Conservation (phyloP, 202 grass and related monocot genomes). For the Eragrostis tef region DNA sequence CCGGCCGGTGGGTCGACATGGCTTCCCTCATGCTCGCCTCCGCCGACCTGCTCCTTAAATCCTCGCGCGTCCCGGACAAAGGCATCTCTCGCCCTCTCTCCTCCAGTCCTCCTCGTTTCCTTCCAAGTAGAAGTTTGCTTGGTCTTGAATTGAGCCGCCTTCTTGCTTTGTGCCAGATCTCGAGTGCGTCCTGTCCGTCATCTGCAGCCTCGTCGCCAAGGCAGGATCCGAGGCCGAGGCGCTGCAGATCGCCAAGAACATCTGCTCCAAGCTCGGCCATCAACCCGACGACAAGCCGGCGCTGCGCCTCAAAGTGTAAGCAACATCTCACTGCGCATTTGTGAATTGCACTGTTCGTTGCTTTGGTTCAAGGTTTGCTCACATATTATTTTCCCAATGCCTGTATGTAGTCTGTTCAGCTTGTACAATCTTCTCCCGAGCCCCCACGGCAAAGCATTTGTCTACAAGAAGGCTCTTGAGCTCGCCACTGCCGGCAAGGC, state of each 20-base stretch:
- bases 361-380: neutral
- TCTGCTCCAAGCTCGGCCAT: too few species aligned
- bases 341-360: neutral
- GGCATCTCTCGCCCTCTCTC: slow-evolving; percentile 10
- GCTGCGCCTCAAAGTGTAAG: slow-evolving; percentile 85
- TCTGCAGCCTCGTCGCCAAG: too few species aligned
- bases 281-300: slow-evolving; percentile 56
- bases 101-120: neutral
- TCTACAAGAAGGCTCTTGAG: slow-evolving; percentile 82
- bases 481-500: slow-evolving; percentile 63
- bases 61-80: slow-evolving; percentile 65
- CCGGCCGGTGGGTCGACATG: slow-evolving; percentile 58
- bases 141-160: neutral
- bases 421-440: slow-evolving; percentile 72
- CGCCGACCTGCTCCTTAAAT: slow-evolving; percentile 63
- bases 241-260: too few species aligned
- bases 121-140: neutral
- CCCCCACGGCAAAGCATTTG: slow-evolving; percentile 63
- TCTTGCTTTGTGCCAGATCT: slow-evolving; percentile 58
- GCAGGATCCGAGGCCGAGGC: too few species aligned
- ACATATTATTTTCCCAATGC: neutral
- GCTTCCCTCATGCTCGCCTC: slow-evolving; percentile 81
- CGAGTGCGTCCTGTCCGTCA: slow-evolving; percentile 54
- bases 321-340: neutral
- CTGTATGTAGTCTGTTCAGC: slow-evolving; percentile 63